Conservation (phyloP, 495 filamentous ascomycete genomes). For the Coniosporium apollinis region DNA sequence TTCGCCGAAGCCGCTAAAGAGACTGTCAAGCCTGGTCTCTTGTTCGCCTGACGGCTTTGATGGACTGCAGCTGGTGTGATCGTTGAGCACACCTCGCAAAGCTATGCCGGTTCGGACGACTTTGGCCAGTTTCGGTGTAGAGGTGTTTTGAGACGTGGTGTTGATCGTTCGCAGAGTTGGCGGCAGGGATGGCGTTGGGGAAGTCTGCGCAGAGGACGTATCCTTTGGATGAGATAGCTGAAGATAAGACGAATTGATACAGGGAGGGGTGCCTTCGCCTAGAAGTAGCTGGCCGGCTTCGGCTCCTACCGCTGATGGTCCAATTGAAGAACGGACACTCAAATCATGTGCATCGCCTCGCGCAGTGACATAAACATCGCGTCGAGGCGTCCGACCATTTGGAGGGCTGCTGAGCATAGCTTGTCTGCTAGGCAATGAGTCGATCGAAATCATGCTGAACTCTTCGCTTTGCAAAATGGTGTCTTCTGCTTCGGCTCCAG, state of each 20-base stretch:
- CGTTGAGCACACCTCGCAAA: constrained; percentile 29
- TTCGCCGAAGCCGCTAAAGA: constrained; percentile 31
- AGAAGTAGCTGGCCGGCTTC: background rate
- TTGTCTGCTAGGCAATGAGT: constrained; percentile 17
- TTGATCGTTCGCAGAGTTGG: constrained; percentile 2
- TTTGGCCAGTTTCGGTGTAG: constrained; percentile 25
- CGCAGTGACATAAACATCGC: too few species aligned
- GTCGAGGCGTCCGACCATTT: too few species aligned
- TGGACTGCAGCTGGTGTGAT: constrained; percentile 11
- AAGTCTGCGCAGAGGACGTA: background rate
- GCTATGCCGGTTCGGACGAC: constrained; percentile 32
- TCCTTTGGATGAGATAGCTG: too few species aligned
- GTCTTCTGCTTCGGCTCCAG: constrained; percentile 12
- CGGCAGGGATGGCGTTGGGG: constrained; percentile 16
- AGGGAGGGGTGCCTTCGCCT: background rate
- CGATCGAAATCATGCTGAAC: constrained; percentile 25
- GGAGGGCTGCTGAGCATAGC: background rate
- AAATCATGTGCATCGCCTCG: too few species aligned
- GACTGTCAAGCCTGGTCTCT: constrained; percentile 11
- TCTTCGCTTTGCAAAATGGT: constrained; percentile 21
- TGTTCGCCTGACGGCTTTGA: constrained; percentile 7
- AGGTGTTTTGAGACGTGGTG: constrained; percentile 4
- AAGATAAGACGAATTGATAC: too few species aligned
- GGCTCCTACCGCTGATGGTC: background rate
- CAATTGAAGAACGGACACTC: background rate